phyloP scores from a whole-genome alignment of 1,284 basidiomycete genomes.

The Ustilago trichophora region DNA sequence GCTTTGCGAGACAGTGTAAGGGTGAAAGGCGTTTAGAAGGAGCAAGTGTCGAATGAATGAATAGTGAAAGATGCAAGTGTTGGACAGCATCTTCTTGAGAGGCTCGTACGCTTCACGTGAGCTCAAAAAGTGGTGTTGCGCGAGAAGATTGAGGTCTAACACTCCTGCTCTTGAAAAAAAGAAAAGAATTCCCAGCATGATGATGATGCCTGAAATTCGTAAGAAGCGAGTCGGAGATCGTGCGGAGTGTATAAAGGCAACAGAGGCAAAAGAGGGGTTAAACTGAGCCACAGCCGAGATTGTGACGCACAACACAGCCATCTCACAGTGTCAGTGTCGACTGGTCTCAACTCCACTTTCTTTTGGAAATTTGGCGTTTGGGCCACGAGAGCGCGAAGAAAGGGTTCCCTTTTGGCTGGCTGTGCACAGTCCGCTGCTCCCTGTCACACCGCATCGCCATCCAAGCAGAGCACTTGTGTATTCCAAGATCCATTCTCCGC shows the following conservation, averaged over 20 bases:
- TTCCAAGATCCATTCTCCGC: not conserved
- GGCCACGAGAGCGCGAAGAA: slow-evolving; percentile 2
- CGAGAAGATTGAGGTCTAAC: not conserved
- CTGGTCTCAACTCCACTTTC: slow-evolving; percentile 5
- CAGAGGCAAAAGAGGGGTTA: too few relatives aligned
- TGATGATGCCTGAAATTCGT: slow-evolving; percentile 2
- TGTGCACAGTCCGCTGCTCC: slow-evolving; percentile 4
- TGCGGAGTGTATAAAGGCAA: too few relatives aligned
- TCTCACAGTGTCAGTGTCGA: not conserved
- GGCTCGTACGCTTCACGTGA: slow-evolving; percentile 1
- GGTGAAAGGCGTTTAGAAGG: too few relatives aligned
- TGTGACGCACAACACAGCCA: not conserved
- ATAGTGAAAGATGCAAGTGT: slow-evolving; percentile 4
- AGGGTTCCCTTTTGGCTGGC: too few relatives aligned
- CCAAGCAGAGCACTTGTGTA: too few relatives aligned
- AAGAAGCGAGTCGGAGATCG: not conserved
- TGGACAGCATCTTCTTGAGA: not conserved
- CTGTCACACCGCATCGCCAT: not conserved
- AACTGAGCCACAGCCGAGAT: too few relatives aligned
- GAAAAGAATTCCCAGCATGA: not conserved
- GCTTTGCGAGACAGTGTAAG: too few relatives aligned
- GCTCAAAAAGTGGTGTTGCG: not conserved
- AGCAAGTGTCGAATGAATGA: too few relatives aligned
- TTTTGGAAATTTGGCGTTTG: not conserved
- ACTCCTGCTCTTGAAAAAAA: not conserved